Evolutionary conservation across 2,329 filamentous ascomycete genomes (phyloP), one percentile per base, ranked within the genome.

Genomic region (Knufia petricola): DNA sequence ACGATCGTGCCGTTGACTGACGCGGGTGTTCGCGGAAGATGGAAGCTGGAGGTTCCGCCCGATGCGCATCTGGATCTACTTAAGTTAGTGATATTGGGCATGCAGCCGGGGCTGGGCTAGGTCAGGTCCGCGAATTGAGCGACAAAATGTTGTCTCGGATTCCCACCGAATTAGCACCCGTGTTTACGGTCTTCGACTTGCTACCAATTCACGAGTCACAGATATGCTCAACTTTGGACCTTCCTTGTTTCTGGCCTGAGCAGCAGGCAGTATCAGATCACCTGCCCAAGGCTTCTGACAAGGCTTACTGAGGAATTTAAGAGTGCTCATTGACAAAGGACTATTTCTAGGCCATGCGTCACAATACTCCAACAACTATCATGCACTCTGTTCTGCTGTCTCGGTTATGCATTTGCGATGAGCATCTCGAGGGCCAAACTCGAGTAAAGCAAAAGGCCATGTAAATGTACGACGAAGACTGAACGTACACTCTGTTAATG

Each of bases 321-420:
- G 73, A 43, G 80, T 73, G 55, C 74, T 74, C 76, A 63, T 81
- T 80, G 9, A 79, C 67, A 62, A 79, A 73, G n/a, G 32, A 78
- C 50, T 2, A 76, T 79, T 60, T 79, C 73, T 48, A 69, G 60
- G 0, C 75, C 75, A 45, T 65, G 63, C 40, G 57, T 55, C 48
- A 77, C 52, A 8, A 36, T 51, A 30, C n/a, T n/a, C n/a, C n/a
- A n/a, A n/a, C n/a, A n/a, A n/a, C n/a, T n/a, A n/a, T n/a, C n/a
- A n/a, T n/a, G n/a, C n/a, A n/a, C n/a, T n/a, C n/a, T n/a, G n/a
- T n/a, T n/a, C n/a, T n/a, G n/a, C n/a, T n/a, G n/a, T n/a, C n/a
- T n/a, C n/a, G n/a, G n/a, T n/a, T n/a, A n/a, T n/a, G n/a, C n/a
- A n/a, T n/a, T n/a, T n/a, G n/a, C n/a, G n/a, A n/a, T n/a, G n/a